Evolutionary conservation across 768 basidiomycete species (phyloP).

Genomic region (Amylocystis lapponica): DNA sequence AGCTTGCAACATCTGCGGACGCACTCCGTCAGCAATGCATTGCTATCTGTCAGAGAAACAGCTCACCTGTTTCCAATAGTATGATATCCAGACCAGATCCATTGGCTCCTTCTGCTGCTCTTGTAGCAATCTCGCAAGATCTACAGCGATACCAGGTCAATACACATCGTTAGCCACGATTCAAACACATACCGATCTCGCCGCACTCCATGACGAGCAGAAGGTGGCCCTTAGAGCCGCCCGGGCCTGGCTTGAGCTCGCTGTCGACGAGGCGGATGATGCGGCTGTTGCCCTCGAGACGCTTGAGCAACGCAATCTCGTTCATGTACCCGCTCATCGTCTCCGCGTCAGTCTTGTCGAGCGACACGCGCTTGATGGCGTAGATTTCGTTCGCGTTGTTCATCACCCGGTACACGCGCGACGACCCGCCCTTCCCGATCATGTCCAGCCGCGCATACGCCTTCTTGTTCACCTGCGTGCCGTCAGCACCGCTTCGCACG

Average conservation of each 20-base stretch:
- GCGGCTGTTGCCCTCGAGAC: constrained; percentile 88
- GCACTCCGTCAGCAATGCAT: too few species aligned
- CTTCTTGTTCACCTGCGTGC: constrained; percentile 67
- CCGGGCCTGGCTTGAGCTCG: constrained; percentile 71
- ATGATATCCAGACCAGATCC: constrained; percentile 91
- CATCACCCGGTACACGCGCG: constrained; percentile 92
- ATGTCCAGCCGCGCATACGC: constrained; percentile 80
- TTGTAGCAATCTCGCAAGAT: constrained; percentile 76
- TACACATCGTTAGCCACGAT: constrained; percentile 1
- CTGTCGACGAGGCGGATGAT: constrained; percentile 91
- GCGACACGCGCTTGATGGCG: constrained; percentile 88
- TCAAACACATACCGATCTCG: constrained; percentile 50
- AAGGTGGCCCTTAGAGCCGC: constrained; percentile 67
- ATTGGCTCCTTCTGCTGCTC: constrained; percentile 81
- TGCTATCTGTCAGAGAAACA: neutral
- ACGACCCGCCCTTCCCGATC: constrained; percentile 92
- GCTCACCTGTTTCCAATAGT: constrained; percentile 94
- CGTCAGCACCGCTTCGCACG: neutral
- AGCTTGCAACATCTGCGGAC: constrained; percentile 88
- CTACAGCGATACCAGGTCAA: constrained; percentile 24
- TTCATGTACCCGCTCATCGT: constrained; percentile 93
- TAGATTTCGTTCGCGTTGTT: constrained; percentile 70
- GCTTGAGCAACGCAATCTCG: constrained; percentile 88
- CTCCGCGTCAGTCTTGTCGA: constrained; percentile 85
- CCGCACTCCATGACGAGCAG: constrained; percentile 96